Evolutionary conservation across 176 grass and related monocot species (phyloP), one percentile per base, ranked within the genome.

Genomic region (Carex cristatella): DNA sequence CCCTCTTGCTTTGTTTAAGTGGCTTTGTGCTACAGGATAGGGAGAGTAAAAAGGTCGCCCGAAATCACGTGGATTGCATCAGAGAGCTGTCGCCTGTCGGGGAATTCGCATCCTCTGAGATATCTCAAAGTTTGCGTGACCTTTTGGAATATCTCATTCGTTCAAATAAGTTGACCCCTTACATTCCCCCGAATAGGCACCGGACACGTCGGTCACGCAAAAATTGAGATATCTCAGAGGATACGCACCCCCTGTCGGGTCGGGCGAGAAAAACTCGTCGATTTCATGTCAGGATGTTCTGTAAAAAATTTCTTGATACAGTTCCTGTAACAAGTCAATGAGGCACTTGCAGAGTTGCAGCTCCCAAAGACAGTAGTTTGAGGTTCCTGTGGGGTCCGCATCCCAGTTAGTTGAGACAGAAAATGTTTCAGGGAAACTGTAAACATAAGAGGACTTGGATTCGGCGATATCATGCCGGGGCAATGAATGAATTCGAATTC

Each of bases 51-150:
- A 67, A 83, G 61, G 10, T 12, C 0, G 23, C 15, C 59, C 32
- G 62, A 83, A 83, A 51, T 66, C 81, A 83, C 62, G 81, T 83
- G 28, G 81, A 28, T 4, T 66, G 31, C 38, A 54, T 30, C 81
- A 83, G 61, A 4, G 40, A 54, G 4, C 40, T 31, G 23, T 23
- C 23, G 23, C 23, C 23, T 23, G 23, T 23, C 23, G 23, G 23
- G 23, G 23, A 23, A 23, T 23, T 23, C 23, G 23, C 23, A 23
- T 23, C 23, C 23, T 23, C 23, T 23, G 23, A 23, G 23, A 23
- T 23, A 23, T 23, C 23, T 23, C 23, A 23, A 23, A 23, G 0
- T 23, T 23, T 23, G 23, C 23, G 23, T 23, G 23, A 23, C 23
- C 23, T 23, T 23, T 23, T 23, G 23, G 23, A 23, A 23, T 23